Evolutionary conservation across 1,284 basidiomycete species (phyloP).

Genomic region (Trichosporon inkin): DNA sequence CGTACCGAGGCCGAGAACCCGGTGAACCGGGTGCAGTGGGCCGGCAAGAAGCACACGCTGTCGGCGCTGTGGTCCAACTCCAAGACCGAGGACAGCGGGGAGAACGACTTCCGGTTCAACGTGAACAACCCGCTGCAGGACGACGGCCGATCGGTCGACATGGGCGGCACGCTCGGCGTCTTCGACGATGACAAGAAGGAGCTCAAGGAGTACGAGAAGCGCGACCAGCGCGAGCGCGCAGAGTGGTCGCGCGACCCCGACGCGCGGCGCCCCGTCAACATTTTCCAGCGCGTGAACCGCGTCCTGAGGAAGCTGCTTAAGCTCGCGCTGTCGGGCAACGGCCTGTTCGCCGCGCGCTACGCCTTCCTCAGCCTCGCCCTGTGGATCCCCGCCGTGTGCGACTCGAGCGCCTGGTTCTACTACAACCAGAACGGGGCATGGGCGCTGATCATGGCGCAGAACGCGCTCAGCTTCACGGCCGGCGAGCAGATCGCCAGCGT

Average conservation of each 20-base stretch:
- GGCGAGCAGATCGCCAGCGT: constrained; percentile 62
- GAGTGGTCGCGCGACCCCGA: constrained; percentile 33
- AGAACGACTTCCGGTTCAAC: not conserved
- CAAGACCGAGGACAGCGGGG: constrained; percentile 23
- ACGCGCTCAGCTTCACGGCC: constrained; percentile 59
- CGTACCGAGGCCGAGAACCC: constrained; percentile 45
- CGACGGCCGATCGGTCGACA: not conserved
- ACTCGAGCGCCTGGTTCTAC: constrained; percentile 49
- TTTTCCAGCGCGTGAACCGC: constrained; percentile 36
- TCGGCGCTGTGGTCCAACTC: constrained; percentile 46
- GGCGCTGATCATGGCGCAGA: constrained; percentile 66
- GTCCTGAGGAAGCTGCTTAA: constrained; percentile 24
- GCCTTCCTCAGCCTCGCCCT: constrained; percentile 57
- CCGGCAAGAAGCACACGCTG: constrained; percentile 46
- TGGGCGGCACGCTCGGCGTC: not conserved
- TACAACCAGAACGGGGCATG: constrained; percentile 52
- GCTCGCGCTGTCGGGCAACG: constrained; percentile 33
- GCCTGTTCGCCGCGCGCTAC: constrained; percentile 59
- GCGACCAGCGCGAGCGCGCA: not conserved
- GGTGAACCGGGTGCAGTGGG: constrained; percentile 50
- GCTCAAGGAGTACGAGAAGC: not conserved
- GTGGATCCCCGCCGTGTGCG: constrained; percentile 58
- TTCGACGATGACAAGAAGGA: not conserved
- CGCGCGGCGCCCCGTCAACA: constrained; percentile 41
- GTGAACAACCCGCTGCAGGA: constrained; percentile 9